Conservation (phyloP, 139 green algal genomes). For the Ostreobium quekettii region DNA sequence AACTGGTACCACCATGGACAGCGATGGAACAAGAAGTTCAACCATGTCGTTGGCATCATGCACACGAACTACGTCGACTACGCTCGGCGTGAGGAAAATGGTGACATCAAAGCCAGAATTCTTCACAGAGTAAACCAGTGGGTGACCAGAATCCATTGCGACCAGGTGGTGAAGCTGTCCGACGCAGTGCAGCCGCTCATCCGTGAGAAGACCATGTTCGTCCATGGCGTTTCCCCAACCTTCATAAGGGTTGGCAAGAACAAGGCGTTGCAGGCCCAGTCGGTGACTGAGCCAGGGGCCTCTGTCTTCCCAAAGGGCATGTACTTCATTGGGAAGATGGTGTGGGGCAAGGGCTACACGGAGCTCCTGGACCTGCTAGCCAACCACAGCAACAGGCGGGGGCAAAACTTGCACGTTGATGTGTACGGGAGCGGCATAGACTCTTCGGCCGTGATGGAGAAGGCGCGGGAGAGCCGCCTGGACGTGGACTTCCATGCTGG, state of each 20-base stretch:
- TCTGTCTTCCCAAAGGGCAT: conserved; percentile 49
- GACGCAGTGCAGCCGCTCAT: conserved; percentile 93
- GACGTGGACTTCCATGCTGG: conserved; percentile 75
- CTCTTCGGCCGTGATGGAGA: conserved; percentile 54
- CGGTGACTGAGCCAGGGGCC: neutral
- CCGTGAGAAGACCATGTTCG: conserved; percentile 77
- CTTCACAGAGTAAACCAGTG: conserved; percentile 59
- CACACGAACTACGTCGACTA: conserved; percentile 99
- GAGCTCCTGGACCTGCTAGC: conserved; percentile 84
- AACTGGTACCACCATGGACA: conserved; percentile 96
- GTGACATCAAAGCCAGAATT: conserved; percentile 52
- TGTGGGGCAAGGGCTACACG: conserved; percentile 99
- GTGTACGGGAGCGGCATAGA: conserved; percentile 91
- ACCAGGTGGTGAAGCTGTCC: conserved; percentile 96
- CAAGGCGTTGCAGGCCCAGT: conserved; percentile 28
- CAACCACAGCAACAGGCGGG: conserved; percentile 42
- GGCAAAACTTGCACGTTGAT: conserved; percentile 64
- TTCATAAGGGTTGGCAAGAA: conserved; percentile 76
- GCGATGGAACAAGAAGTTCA: conserved; percentile 96
- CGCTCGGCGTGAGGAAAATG: conserved; percentile 65
- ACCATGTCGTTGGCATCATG: conserved; percentile 94
- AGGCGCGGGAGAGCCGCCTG: conserved; percentile 41
- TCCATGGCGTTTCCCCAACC: conserved; percentile 85
- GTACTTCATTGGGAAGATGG: conserved; percentile 95
- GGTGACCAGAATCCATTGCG: conserved; percentile 78